Conservation (phyloP, 306 rosid genomes). For the Prunus armeniaca region DNA sequence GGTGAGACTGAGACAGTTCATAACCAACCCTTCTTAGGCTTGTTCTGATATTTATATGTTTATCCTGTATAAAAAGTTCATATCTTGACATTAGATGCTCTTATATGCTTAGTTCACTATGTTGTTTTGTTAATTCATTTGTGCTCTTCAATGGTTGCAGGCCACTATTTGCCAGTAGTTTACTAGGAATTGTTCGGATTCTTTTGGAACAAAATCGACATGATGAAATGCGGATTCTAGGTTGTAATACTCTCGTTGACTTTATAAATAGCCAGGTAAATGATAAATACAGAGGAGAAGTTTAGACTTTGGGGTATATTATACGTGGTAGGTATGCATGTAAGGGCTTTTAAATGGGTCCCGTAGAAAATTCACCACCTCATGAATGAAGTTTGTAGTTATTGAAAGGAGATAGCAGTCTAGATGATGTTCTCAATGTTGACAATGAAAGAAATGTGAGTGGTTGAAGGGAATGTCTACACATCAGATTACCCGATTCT, state of each 20-base stretch:
- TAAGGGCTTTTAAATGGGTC: neutral
- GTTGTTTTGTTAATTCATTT: slow-evolving; percentile 10
- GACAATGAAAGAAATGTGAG: slow-evolving; percentile 10
- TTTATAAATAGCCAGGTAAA: slow-evolving; percentile 79
- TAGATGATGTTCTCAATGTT: slow-evolving; percentile 17
- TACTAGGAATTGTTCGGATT: slow-evolving; percentile 71
- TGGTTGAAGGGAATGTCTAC: neutral
- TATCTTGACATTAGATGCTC: neutral
- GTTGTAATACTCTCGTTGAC: slow-evolving; percentile 67
- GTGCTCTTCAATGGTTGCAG: slow-evolving; percentile 49
- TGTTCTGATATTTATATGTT: neutral
- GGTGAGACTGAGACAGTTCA: neutral
- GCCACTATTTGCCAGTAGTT: slow-evolving; percentile 77
- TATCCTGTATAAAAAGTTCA: neutral
- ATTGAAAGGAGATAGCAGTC: slow-evolving; percentile 7
- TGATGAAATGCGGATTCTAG: slow-evolving; percentile 72
- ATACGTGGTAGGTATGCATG: slow-evolving; percentile 14
- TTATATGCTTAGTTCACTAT: slow-evolving; percentile 1
- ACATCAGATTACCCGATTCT: neutral
- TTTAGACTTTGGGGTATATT: slow-evolving; percentile 20
- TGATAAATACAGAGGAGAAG: slow-evolving; percentile 27
- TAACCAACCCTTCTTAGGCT: neutral
- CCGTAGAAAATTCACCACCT: slow-evolving; percentile 9
- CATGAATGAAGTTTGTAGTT: neutral
- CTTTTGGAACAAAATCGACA: slow-evolving; percentile 76